phyloP scores from a whole-genome alignment of 1,139 yeast genomes.

The Sugiyamaella japonica region DNA sequence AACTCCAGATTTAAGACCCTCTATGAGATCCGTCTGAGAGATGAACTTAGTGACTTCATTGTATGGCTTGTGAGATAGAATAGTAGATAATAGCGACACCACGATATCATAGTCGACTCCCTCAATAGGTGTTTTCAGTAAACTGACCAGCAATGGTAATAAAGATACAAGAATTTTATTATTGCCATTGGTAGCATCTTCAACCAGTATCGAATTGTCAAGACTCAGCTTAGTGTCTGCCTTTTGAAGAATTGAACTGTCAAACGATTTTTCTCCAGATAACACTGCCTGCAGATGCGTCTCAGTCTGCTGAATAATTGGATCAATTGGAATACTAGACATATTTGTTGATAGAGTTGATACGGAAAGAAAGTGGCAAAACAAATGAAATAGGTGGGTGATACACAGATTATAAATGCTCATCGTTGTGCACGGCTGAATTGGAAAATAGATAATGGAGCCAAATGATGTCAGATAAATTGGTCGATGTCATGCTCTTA shows the following conservation, averaged over 20 bases:
- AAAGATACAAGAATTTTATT: conserved; percentile 17
- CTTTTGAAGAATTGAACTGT: conserved; percentile 23
- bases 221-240: conserved; percentile 24
- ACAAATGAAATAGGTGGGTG: too few relatives aligned
- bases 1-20: conserved; percentile 28
- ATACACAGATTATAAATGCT: too few relatives aligned
- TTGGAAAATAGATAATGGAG: too few relatives aligned
- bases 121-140: conserved; percentile 23
- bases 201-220: conserved; percentile 24
- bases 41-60: conserved; percentile 27
- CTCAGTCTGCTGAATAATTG: background rate
- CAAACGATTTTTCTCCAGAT: conserved; percentile 8
- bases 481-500: too few relatives aligned
- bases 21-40: conserved; percentile 26
- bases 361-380: too few relatives aligned
- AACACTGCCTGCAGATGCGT: conserved; percentile 7
- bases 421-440: too few relatives aligned
- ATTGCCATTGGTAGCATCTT: conserved; percentile 18
- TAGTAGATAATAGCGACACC: conserved; percentile 27
- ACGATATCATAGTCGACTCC: conserved; percentile 23
- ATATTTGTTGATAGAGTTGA: too few relatives aligned
- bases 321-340: background rate
- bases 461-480: too few relatives aligned
- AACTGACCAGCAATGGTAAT: conserved; percentile 27
- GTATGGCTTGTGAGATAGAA: conserved; percentile 27